A percentile compares a stretch with the other conserved stretches of the same genome.
These are phyloP conservation scores for Setaria viridis DNA, from an alignment of 202 grass and related monocot species.

Conservation along the genomic window DNA sequence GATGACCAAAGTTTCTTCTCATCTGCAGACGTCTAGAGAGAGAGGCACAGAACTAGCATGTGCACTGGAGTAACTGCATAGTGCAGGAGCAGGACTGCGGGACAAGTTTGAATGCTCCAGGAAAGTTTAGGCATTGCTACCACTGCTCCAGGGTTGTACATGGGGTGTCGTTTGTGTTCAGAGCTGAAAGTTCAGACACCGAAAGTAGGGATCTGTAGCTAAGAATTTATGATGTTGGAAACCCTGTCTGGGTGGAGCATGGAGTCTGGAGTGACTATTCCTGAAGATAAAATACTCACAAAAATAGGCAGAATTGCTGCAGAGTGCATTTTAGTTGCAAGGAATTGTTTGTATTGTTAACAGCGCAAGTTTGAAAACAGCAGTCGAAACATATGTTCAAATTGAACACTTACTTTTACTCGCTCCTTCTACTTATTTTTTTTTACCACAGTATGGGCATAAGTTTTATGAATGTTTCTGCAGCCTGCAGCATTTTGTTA, in stretches of 20 bases:
- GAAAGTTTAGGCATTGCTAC: not conserved
- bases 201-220: not conserved
- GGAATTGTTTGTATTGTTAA: not conserved
- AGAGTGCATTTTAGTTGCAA: not conserved
- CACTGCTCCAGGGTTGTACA: conserved; percentile 1
- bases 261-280: not conserved
- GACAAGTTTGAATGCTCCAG: not conserved
- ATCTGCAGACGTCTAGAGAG: not conserved
- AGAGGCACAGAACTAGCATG: conserved; percentile 13
- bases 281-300: not conserved
- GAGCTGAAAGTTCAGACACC: not conserved
- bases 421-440: not conserved
- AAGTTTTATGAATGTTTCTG: no score
- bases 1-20: conserved; percentile 4
- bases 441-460: not conserved
- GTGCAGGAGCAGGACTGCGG: not conserved
- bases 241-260: not conserved
- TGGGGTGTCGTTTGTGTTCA: not conserved
- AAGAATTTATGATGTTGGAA: conserved; percentile 13
- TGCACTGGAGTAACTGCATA: not conserved
- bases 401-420: not conserved
- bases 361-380: not conserved
- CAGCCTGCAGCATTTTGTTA: not conserved
- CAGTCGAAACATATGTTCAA: not conserved
- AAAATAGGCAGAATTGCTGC: conserved; percentile 7